Evolutionary conservation across 345 rosid genomes (phyloP), one percentile per base, ranked within the genome.

Genomic region (Salix viminalis): DNA sequence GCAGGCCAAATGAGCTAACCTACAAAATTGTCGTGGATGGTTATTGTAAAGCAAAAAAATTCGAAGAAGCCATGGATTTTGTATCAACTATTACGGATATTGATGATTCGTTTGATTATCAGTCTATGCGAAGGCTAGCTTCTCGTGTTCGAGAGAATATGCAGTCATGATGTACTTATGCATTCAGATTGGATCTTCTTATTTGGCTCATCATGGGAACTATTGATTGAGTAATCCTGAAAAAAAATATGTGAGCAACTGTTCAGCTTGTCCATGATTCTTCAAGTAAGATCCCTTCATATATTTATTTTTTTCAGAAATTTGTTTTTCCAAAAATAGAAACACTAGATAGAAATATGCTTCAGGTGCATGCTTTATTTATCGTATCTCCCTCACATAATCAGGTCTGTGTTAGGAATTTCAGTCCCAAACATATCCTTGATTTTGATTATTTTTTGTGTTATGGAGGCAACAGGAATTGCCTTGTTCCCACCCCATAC

Each of bases 11-110:
- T 79, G 94, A 92, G 61, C 81, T 92, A n/a, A 90, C 97, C 46
- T 94, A 90, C 88, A 94, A 89, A 87, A 88, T 92, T 61, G 92
- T 85, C 8, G 97, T 92, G 41, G 97, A 92, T 84, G 92, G 91
- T 74, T 94, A 85, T 83, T 94, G 97, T 81, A 91, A 86, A 87
- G 83, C 85, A 68, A 83, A 90, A 68, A 86, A 75, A 74, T 90
- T 87, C 70, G 80, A 79, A 69, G 97, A 94, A 82, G 98, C 97
- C 44, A 88, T 89, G 91, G 95, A 90, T 58, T 89, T 91, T 83
- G 80, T 94, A 18, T 86, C 89, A 5, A 88, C 83, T 82, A 90
- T 94, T 23, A 94, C 84, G 86, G 75, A 76, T 70, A 54, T 65
- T 69, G 97, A 92, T 85, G 28, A 73, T 78, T 80, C 84, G 58